A percentile compares a stretch with the other conserved stretches of the same genome.
Evolutionary conservation across 2,329 filamentous ascomycete species (phyloP).

Genomic region (Pseudogymnoascus verrucosus): DNA sequence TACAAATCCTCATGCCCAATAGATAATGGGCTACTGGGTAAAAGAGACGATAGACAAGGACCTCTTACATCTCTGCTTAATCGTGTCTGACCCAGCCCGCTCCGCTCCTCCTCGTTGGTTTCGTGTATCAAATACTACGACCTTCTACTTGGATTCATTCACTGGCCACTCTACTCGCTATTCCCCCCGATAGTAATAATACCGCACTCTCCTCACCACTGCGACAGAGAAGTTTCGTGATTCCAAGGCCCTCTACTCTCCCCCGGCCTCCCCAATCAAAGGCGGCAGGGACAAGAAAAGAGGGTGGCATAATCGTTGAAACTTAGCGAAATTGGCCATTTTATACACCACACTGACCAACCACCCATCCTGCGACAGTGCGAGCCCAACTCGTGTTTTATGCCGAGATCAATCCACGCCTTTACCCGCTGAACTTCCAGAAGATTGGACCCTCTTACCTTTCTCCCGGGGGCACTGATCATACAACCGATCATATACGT

Average conservation of each 20-base stretch:
- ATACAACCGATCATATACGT: background rate
- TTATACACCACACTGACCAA: constrained; percentile 5
- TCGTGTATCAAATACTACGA: background rate
- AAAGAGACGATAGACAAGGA: background rate
- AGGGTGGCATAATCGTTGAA: background rate
- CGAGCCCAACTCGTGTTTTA: background rate
- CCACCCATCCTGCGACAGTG: background rate
- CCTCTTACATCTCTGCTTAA: background rate
- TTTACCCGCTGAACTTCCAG: background rate
- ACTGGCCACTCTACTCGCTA: background rate
- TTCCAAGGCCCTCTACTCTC: background rate
- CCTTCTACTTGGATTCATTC: background rate
- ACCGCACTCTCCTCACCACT: background rate
- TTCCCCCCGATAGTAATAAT: background rate
- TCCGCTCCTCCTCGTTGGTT: background rate
- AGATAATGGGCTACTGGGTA: background rate
- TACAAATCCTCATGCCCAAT: background rate
- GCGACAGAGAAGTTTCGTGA: background rate
- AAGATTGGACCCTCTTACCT: background rate
- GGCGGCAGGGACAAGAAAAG: background rate
- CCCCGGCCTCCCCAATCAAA: background rate
- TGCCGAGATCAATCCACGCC: background rate
- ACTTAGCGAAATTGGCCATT: constrained; percentile 10
- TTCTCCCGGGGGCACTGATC: background rate
- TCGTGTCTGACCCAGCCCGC: background rate